A percentile compares a stretch with the other conserved stretches of the same genome.
Evolutionary conservation across 2,329 filamentous ascomycete species (phyloP).

Genomic region (Lithohypha guttulata): DNA sequence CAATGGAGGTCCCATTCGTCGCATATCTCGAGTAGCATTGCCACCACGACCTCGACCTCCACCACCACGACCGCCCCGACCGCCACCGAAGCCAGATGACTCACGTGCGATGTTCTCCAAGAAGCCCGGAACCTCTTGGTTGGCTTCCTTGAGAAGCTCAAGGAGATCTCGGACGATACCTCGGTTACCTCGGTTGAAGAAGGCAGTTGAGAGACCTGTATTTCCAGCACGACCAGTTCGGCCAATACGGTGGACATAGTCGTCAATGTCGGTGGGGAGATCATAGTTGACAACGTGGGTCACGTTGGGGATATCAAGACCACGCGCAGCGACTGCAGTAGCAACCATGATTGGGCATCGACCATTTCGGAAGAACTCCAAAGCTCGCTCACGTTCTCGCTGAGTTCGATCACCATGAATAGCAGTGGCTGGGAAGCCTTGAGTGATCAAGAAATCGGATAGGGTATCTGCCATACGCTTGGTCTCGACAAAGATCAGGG

Average conservation of each 20-base stretch:
- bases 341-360: constrained; percentile 94
- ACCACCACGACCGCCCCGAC: constrained; percentile 53
- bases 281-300: constrained; percentile 99
- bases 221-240: constrained; percentile 99
- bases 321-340: constrained; percentile 84
- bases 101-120: constrained; percentile 96
- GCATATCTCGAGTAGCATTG: constrained; percentile 73
- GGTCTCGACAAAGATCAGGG: constrained; percentile 96
- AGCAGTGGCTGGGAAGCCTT: constrained; percentile 94
- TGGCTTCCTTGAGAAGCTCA: constrained; percentile 96
- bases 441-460: constrained; percentile 97
- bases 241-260: constrained; percentile 98
- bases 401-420: constrained; percentile 98
- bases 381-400: constrained; percentile 92
- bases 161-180: constrained; percentile 93
- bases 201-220: constrained; percentile 94
- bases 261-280: constrained; percentile 95
- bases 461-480: constrained; percentile 99
- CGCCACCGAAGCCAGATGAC: constrained; percentile 68
- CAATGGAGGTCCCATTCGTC: constrained; percentile 49
- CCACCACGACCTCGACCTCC: constrained; percentile 58
- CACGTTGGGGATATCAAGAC: constrained; percentile 91
- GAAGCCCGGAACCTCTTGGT: constrained; percentile 91
- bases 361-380: constrained; percentile 94
- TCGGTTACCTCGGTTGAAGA: constrained; percentile 99